phyloP scores from a whole-genome alignment of 2,329 filamentous ascomycete genomes.

The Cladophialophora chaetospira region DNA sequence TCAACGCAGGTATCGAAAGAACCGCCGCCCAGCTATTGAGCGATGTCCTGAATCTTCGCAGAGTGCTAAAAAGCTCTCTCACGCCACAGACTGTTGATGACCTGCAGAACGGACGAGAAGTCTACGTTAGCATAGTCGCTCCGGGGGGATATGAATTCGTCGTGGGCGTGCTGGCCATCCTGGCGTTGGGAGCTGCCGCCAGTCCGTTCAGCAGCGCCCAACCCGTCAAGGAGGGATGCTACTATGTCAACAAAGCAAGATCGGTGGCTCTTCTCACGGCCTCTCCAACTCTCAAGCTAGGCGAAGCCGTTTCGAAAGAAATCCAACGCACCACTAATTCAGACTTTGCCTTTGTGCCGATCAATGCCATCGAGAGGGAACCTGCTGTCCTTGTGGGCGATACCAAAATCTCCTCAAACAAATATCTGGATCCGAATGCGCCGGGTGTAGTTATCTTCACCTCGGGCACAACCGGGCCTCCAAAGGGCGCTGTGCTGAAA shows the following conservation, averaged over 20 bases:
- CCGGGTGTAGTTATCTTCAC: slow-evolving; percentile 38
- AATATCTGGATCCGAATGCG: slow-evolving; percentile 36
- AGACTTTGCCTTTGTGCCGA: slow-evolving; percentile 33
- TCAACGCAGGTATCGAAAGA: slow-evolving; percentile 39
- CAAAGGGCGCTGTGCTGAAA: slow-evolving; percentile 33
- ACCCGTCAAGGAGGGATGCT: slow-evolving; percentile 39
- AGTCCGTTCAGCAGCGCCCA: slow-evolving; percentile 39
- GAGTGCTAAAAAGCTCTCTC: slow-evolving; percentile 28
- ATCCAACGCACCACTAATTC: slow-evolving; percentile 28
- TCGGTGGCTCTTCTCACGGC: slow-evolving; percentile 31
- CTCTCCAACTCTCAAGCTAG: slow-evolving; percentile 26
- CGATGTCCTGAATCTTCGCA: slow-evolving; percentile 37
- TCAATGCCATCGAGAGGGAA: slow-evolving; percentile 32
- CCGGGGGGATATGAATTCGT: slow-evolving; percentile 43
- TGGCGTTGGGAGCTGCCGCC: slow-evolving; percentile 40
- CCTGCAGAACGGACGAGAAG: slow-evolving; percentile 36
- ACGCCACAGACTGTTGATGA: slow-evolving; percentile 28
- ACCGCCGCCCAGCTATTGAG: slow-evolving; percentile 39
- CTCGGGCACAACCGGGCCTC: slow-evolving; percentile 35
- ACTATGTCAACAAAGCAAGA: slow-evolving; percentile 36
- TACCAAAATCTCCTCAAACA: slow-evolving; percentile 37
- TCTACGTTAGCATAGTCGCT: slow-evolving; percentile 39
- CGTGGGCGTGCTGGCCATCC: slow-evolving; percentile 40
- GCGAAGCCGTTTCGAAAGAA: slow-evolving; percentile 25
- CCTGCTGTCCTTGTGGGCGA: slow-evolving; percentile 23